A percentile compares a stretch with the other conserved stretches of the same genome.
Evolutionary conservation across 1,284 basidiomycete species (phyloP).

Genomic region (Tranzscheliella williamsii): DNA sequence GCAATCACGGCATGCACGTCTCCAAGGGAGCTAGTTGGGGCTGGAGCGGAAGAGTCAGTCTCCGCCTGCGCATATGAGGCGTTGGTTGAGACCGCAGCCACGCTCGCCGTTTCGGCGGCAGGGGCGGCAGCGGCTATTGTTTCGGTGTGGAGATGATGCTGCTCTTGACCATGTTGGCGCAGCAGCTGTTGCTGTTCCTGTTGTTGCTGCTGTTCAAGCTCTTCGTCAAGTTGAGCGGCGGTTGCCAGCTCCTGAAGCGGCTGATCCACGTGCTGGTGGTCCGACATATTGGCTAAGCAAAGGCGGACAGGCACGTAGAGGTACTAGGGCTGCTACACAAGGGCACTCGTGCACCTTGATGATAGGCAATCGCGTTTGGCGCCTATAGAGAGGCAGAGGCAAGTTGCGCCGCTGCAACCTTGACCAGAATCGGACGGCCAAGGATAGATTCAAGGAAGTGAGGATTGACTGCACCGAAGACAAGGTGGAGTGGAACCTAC

Average conservation of each 20-base stretch:
- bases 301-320: too few species aligned
- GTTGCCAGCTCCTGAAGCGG: constrained; percentile 42
- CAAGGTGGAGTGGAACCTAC: too few species aligned
- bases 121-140: background rate
- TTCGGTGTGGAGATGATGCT: constrained; percentile 4
- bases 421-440: too few species aligned
- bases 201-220: constrained; percentile 30
- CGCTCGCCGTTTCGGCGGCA: background rate
- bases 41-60: constrained; percentile 4
- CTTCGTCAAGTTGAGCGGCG: constrained; percentile 37
- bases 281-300: constrained; percentile 16
- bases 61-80: too few species aligned
- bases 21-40: constrained; percentile 21
- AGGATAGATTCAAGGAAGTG: too few species aligned
- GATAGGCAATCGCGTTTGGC: too few species aligned
- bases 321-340: too few species aligned
- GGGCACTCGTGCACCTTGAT: too few species aligned
- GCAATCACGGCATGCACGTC: constrained; percentile 35
- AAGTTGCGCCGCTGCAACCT: too few species aligned
- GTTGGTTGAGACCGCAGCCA: too few species aligned
- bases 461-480: too few species aligned
- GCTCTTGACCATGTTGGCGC: constrained; percentile 13
- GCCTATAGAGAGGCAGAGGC: too few species aligned
- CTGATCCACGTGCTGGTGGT: constrained; percentile 33
- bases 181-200: constrained; percentile 22